phyloP scores from a whole-genome alignment of 2,329 filamentous ascomycete species.

The Ascochyta pisi region DNA sequence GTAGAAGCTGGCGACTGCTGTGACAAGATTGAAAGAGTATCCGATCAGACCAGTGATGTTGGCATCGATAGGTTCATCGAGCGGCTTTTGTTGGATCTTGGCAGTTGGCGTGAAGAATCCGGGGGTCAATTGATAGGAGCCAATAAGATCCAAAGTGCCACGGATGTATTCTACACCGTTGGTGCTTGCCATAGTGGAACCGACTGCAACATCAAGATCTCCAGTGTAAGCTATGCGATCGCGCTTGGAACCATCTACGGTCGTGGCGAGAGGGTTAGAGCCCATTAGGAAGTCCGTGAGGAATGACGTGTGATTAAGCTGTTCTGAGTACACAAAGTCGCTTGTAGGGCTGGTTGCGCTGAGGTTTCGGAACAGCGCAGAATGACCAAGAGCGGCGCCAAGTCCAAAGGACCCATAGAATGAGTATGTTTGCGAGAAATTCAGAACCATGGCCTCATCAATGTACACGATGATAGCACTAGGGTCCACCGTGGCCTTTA shows the following conservation, averaged over 20 bases:
- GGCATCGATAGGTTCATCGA: conserved; percentile 21
- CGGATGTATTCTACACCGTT: conserved; percentile 32
- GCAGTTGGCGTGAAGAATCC: conserved; percentile 45
- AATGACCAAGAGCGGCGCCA: conserved; percentile 41
- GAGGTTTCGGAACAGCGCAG: conserved; percentile 35
- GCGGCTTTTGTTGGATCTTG: conserved; percentile 43
- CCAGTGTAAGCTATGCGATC: conserved; percentile 46
- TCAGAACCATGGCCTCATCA: conserved; percentile 23
- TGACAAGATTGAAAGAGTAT: conserved; percentile 44
- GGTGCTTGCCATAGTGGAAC: conserved; percentile 37
- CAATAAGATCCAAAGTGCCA: conserved; percentile 39
- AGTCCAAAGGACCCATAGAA: conserved; percentile 44
- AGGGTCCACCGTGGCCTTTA: conserved; percentile 7
- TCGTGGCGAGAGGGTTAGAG: conserved; percentile 40
- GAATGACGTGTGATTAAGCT: conserved; percentile 35
- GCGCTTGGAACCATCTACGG: conserved; percentile 48
- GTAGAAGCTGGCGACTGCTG: conserved; percentile 38
- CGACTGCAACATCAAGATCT: conserved; percentile 41
- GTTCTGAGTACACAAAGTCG: conserved; percentile 28
- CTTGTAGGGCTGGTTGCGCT: conserved; percentile 9
- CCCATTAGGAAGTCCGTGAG: conserved; percentile 48
- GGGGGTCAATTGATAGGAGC: conserved; percentile 35
- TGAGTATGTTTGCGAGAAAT: conserved; percentile 34
- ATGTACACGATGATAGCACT: conserved; percentile 18
- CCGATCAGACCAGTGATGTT: conserved; percentile 45